Base-by-base conservation (phyloP, 179 eudicot genomes). In the Drosera spatulata region DNA sequence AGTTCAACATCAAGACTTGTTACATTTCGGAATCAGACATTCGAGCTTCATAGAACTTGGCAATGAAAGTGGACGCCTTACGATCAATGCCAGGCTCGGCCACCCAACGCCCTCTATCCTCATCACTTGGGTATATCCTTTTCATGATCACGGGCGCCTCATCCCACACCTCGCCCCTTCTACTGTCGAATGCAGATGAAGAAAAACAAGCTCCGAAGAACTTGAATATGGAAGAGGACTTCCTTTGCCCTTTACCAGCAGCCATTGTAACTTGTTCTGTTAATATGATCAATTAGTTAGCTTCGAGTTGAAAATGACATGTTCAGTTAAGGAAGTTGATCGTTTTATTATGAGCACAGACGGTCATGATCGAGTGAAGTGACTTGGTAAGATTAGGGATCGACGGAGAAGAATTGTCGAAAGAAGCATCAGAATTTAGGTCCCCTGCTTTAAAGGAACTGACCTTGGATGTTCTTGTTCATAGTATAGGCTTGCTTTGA, bases 31-130 rank as follows among this genome's bases (percentile, higher is more conserved):
- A 45, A 0, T 45, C 49, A 6, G 49, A 45, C 8, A 45, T 10
- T 45, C 49, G 7, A 45, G 49, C 10, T 10, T 45, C 49, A 45
- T 58, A 14, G 38, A 58, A 58, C 11, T 58, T 58, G 37, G 14
- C 61, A 5, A 58, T 58, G 48, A 58, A 58, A 12, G 61, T 33
- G 2, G 61, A 8, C 0, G 61, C 61, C 48, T 50, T 41, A 2
- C 48, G 50, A 7, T 58, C 61, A 48, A 58, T 58, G 43, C 61
- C 61, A 3, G 50, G 61, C 10, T 58, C 61, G 38, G 50, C 61
- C 61, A 58, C 61, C 61, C 61, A 58, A 43, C 44, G 44, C 7
- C 50, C 45, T 9, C 51, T n/a, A n/a, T 58, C 61, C n/a, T 58
- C 61, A 38, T 58, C 61, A n/a, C 61, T 58, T 2, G 61, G 39